phyloP scores from a whole-genome alignment of 2,329 filamentous ascomycete genomes.

The Capronia americana region DNA sequence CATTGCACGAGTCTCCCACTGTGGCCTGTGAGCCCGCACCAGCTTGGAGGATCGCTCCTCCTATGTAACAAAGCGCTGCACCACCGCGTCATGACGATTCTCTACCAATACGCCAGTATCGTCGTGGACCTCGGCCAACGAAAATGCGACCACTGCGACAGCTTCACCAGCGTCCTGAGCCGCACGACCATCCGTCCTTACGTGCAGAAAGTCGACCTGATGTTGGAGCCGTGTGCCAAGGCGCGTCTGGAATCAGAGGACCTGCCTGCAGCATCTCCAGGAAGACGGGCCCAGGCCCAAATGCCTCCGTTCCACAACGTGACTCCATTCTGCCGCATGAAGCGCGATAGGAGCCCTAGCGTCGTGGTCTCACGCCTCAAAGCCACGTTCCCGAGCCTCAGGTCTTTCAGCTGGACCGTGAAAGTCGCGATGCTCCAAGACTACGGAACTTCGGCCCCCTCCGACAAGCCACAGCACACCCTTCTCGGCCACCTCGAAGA shows the following conservation, averaged over 20 bases:
- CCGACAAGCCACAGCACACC: background rate
- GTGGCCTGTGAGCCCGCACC: background rate
- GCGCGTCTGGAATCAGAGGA: background rate
- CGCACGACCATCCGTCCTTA: background rate
- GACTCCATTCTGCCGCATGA: background rate
- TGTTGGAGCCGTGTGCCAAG: background rate
- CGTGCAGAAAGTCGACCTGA: background rate
- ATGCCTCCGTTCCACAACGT: too few species aligned
- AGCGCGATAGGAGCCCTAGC: background rate
- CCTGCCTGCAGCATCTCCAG: background rate
- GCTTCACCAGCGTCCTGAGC: background rate
- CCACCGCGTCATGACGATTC: constrained; percentile 2
- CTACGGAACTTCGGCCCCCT: background rate
- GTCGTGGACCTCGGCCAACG: background rate
- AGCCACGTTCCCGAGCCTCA: background rate
- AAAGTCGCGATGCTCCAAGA: background rate
- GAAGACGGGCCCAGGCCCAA: too few species aligned
- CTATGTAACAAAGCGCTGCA: background rate
- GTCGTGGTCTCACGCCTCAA: background rate
- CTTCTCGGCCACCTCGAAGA: background rate
- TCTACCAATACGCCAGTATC: background rate
- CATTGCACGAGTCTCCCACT: background rate
- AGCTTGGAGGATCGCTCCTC: background rate
- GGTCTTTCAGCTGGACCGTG: background rate
- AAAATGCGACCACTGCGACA: background rate